Conservation (phyloP, 768 basidiomycete genomes). For the Crepidotus variabilis region DNA sequence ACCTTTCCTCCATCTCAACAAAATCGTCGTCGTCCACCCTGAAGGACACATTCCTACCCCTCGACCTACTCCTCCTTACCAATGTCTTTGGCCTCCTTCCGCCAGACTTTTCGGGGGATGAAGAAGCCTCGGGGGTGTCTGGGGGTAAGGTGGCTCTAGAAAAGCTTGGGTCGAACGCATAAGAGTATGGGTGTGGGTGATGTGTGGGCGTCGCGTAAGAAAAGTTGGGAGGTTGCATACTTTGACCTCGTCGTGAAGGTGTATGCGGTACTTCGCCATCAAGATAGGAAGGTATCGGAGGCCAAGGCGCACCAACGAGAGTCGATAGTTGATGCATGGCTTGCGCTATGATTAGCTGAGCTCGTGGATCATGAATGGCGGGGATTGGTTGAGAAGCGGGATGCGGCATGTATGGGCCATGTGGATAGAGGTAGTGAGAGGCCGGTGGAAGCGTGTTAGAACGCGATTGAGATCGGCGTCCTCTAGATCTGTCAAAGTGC, state of each 20-base stretch:
- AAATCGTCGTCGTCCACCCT: constrained; percentile 26
- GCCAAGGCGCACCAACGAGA: constrained; percentile 25
- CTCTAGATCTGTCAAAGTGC: neutral
- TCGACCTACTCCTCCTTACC: constrained; percentile 47
- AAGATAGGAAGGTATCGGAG: constrained; percentile 14
- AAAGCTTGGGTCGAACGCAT: constrained; percentile 38
- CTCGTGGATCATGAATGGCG: constrained; percentile 35
- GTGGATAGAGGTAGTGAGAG: constrained; percentile 17
- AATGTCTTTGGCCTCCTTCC: constrained; percentile 29
- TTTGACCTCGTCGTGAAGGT: constrained; percentile 26
- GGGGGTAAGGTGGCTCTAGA: constrained; percentile 49
- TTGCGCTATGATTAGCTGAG: constrained; percentile 38
- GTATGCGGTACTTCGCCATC: constrained; percentile 22
- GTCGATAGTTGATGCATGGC: constrained; percentile 42
- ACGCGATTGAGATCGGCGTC: constrained; percentile 1
- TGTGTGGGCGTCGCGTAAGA: constrained; percentile 33
- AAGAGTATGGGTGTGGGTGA: constrained; percentile 33
- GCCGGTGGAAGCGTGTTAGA: constrained; percentile 1
- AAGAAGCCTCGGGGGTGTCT: constrained; percentile 38
- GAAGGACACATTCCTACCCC: constrained; percentile 58
- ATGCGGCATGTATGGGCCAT: constrained; percentile 16
- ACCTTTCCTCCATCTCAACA: neutral
- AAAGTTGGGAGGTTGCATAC: constrained; percentile 9
- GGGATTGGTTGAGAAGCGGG: constrained; percentile 23
- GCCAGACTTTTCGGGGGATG: constrained; percentile 30